Conservation (phyloP, 345 rosid genomes). For the Bretschneidera sinensis region DNA sequence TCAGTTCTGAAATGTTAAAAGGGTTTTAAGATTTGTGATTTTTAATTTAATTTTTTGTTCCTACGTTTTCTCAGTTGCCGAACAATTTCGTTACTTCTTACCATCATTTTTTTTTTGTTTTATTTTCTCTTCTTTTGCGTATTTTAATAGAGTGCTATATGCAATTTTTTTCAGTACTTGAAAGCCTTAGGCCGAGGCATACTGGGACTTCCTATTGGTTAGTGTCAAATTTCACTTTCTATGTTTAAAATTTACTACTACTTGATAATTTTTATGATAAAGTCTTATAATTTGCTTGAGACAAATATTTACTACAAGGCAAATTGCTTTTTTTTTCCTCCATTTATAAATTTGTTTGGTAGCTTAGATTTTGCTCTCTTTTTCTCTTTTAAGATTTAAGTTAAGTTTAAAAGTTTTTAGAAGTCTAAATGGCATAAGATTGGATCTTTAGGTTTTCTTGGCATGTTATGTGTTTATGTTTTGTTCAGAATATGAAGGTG, state of each 20-base stretch:
- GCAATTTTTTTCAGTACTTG: slow-evolving; percentile 48
- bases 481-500: too few relatives aligned
- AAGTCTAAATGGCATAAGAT: too few relatives aligned
- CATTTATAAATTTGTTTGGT: neutral
- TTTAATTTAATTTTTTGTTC: neutral
- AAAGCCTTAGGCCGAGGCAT: slow-evolving; percentile 57
- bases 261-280: neutral
- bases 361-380: neutral
- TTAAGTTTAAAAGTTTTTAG: too few relatives aligned
- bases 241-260: neutral
- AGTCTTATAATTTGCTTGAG: neutral
- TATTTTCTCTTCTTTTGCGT: too few relatives aligned
- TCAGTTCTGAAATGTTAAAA: neutral
- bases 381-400: too few relatives aligned
- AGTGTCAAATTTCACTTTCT: slow-evolving; percentile 24
- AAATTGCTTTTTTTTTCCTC: too few relatives aligned
- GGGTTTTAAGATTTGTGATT: neutral
- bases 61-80: neutral
- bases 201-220: slow-evolving; percentile 64
- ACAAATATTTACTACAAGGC: too few relatives aligned
- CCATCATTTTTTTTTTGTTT: too few relatives aligned
- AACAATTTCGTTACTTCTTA: neutral
- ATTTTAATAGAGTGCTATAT: neutral
- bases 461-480: too few relatives aligned
- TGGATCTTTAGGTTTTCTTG: neutral